Conservation (phyloP, 176 grass and related monocot species). For the Stipa capillata region DNA sequence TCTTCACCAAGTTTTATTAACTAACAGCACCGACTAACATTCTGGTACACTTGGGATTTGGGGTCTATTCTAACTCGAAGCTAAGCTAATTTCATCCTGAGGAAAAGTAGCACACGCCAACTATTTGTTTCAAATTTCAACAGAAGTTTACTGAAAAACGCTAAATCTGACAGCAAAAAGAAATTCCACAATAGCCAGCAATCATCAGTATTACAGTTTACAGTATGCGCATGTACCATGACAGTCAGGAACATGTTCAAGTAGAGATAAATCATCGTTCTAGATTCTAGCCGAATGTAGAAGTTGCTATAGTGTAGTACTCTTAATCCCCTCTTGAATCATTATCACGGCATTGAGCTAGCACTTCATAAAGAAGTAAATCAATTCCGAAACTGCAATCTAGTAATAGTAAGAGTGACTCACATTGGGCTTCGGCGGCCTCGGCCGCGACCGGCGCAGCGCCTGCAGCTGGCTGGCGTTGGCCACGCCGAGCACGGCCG, state of each 20-base stretch:
- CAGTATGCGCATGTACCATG: background rate
- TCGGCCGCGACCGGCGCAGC: constrained; percentile 53
- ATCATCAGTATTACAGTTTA: background rate
- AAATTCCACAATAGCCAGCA: background rate
- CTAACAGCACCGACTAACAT: background rate
- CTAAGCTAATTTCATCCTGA: background rate
- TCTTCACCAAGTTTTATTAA: background rate
- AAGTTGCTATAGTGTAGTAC: background rate
- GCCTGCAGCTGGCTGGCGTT: constrained; percentile 48
- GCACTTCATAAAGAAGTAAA: background rate
- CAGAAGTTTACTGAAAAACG: background rate
- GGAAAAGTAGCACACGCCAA: background rate
- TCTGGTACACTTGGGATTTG: background rate
- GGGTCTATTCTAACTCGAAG: background rate
- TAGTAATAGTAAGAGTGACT: background rate
- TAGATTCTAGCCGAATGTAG: background rate
- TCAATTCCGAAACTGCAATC: background rate
- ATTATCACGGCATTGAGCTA: background rate
- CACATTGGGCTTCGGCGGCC: constrained; percentile 56
- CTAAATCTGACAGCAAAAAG: background rate
- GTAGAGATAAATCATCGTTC: background rate
- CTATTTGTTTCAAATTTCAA: background rate
- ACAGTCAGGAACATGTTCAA: background rate
- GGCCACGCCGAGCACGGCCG: constrained; percentile 67
- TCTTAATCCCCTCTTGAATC: background rate